Evolutionary conservation across 225 moss, liverwort and hornwort species (phyloP), one percentile per base, ranked within the genome.

Genomic region (Lunularia cruciata): DNA sequence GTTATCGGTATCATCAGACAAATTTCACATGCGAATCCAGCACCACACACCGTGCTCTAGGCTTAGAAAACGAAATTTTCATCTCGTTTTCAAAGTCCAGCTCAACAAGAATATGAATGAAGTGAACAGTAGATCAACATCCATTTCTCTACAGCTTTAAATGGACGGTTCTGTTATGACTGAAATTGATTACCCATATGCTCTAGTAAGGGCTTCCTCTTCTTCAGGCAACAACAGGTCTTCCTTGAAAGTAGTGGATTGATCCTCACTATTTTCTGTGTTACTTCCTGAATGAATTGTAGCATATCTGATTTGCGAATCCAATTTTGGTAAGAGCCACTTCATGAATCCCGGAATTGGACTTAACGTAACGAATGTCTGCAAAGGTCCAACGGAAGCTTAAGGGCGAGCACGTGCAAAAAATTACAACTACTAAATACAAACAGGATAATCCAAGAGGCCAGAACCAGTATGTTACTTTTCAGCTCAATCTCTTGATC

Each of bases 281-380:
- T 57, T 57, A 45, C 0, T 51, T 20, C 60, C 37, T 36, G 70
- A 53, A 35, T 77, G 68, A 67, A 78, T 78, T 43, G 73, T 71
- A 33, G 70, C 46, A 46, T 85, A 77, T 64, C 83, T 88, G 53
- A 81, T 73, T 64, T 96, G 95, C 56, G 85, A 77, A 34, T 86
- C 86, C 57, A 96, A 59, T 72, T 96, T 96, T 42, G 88, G 84
- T 59, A 87, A 65, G 31, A 96, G 78, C 95, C 95, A 96, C 25
- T 82, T 76, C 82, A 79, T 75, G 73, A 86, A 96, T 43, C 92
- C 92, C 26, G 92, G 95, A 64, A 96, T 85, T 34, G 95, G 95
- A 72, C 95, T 96, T 30, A 96, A 79, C 35, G 95, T 96, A 70
- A 76, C 84, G 66, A 92, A 96, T 2, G 82, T 90, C 95, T 96